Conservation (phyloP, 257 asterid species). For the Solanum rostratum region DNA sequence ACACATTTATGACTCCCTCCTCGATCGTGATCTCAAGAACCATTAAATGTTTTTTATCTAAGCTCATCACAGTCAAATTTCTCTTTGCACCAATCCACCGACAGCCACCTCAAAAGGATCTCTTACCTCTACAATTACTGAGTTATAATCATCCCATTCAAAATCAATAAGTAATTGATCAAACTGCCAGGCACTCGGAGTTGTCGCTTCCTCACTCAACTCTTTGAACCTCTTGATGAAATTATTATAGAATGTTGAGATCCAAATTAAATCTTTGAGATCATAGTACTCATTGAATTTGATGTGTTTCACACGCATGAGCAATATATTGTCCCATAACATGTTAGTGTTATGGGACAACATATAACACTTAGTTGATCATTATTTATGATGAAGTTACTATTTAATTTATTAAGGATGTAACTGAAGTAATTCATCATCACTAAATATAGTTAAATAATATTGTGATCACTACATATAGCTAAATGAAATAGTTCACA, state of each 20-base stretch:
- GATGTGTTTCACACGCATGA: neutral
- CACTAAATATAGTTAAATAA: neutral
- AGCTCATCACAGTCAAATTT: neutral
- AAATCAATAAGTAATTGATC: neutral
- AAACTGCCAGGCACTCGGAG: neutral
- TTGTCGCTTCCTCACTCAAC: neutral
- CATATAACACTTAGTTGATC: neutral
- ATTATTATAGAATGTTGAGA: neutral
- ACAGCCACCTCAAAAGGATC: neutral
- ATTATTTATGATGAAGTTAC: neutral
- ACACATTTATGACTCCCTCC: neutral
- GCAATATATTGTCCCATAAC: too few relatives aligned
- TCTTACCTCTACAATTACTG: neutral
- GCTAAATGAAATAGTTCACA: neutral
- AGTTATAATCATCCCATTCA: neutral
- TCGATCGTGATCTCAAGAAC: neutral
- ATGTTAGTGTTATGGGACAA: neutral
- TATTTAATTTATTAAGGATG: too few relatives aligned
- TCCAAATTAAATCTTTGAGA: neutral
- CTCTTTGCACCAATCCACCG: neutral
- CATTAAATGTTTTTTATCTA: neutral
- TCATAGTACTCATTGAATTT: neutral
- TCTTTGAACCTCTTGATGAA: neutral
- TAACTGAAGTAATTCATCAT: neutral
- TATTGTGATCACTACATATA: neutral